phyloP scores from a whole-genome alignment of 1,284 basidiomycete genomes.

The Pholiota adiposa region DNA sequence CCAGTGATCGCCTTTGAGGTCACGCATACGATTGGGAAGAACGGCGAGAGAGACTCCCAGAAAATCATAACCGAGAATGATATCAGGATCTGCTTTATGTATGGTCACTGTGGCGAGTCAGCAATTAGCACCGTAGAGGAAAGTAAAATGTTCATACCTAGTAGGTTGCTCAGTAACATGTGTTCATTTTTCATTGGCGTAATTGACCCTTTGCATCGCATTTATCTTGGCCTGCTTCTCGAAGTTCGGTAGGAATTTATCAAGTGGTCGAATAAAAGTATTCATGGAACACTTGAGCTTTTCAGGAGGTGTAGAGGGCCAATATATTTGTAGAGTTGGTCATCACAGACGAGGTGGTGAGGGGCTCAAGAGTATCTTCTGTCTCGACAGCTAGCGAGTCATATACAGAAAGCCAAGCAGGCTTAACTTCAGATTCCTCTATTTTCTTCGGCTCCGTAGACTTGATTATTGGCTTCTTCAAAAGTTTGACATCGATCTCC shows the following conservation, averaged over 20 bases:
- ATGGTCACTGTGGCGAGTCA: constrained; percentile 62
- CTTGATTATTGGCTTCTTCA: constrained; percentile 22
- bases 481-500: constrained; percentile 28
- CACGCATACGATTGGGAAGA: constrained; percentile 89
- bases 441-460: constrained; percentile 35
- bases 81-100: constrained; percentile 90
- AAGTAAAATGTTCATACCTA: constrained; percentile 51
- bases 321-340: constrained; percentile 51
- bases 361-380: constrained; percentile 58
- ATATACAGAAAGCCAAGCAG: constrained; percentile 80
- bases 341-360: constrained; percentile 42
- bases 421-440: constrained; percentile 53
- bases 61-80: constrained; percentile 96
- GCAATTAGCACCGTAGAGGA: constrained; percentile 3
- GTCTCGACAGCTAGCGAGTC: constrained; percentile 66
- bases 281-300: constrained; percentile 81
- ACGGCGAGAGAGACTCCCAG: constrained; percentile 92
- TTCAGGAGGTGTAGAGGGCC: constrained; percentile 84
- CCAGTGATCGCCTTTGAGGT: constrained; percentile 92
- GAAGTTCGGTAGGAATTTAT: constrained; percentile 87
- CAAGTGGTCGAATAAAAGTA: constrained; percentile 94
- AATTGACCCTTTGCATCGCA: constrained; percentile 72
- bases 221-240: constrained; percentile 71
- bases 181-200: constrained; percentile 84
- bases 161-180: constrained; percentile 82